These are phyloP conservation scores for Dalbergia oliveri DNA, from an alignment of 306 rosid species.

Conservation along the genomic window DNA sequence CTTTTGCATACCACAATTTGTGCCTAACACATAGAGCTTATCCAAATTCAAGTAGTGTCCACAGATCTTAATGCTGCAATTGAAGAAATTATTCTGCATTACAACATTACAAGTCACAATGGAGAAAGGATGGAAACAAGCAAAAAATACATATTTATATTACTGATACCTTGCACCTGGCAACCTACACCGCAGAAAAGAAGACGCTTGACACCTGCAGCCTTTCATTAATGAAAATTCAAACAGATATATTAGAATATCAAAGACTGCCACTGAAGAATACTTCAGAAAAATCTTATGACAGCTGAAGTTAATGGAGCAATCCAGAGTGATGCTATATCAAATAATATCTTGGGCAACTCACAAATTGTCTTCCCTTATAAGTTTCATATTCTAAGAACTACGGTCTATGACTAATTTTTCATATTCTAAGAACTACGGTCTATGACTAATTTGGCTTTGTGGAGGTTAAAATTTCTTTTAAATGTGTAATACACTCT, in stretches of 20 bases:
- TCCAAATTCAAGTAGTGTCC: slow-evolving; percentile 92
- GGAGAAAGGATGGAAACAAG: slow-evolving; percentile 50
- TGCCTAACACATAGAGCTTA: slow-evolving; percentile 95
- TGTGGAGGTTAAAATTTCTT: neutral
- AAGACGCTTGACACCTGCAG: slow-evolving; percentile 95
- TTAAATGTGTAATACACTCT: neutral
- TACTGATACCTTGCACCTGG: slow-evolving; percentile 90
- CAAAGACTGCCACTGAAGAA: slow-evolving; percentile 7
- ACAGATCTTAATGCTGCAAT: slow-evolving; percentile 98
- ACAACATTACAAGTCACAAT: slow-evolving; percentile 82
- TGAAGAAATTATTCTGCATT: slow-evolving; percentile 97
- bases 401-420: too few species aligned
- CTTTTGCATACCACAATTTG: slow-evolving; percentile 85
- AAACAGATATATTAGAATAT: slow-evolving; percentile 25
- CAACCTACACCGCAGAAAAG: slow-evolving; percentile 99
- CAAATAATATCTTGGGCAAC: slow-evolving; percentile 6
- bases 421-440: neutral
- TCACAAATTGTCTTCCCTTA: slow-evolving; percentile 8
- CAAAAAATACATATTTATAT: slow-evolving; percentile 20
- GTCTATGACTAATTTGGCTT: neutral
- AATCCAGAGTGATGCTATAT: neutral
- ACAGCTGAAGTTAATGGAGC: neutral
- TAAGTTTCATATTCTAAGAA: neutral
- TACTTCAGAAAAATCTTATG: neutral
- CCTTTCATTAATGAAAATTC: slow-evolving; percentile 61